Evolutionary conservation across 2,329 filamentous ascomycete genomes (phyloP), one percentile per base, ranked within the genome.

Genomic region (Diaporthe batatas): DNA sequence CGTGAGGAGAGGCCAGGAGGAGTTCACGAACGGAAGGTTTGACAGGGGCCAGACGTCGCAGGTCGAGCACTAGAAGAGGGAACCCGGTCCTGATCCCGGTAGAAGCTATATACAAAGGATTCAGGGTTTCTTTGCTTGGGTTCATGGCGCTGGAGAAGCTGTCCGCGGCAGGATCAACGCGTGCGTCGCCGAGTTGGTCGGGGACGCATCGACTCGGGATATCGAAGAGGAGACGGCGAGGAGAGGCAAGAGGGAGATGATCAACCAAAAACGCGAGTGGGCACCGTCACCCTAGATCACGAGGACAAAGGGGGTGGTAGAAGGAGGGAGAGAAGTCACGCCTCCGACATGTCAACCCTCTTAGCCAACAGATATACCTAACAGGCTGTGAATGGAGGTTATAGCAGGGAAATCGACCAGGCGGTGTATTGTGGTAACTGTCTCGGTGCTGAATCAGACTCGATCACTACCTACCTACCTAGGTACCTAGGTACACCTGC

Each of bases 61-160:
- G 14, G 49, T 59, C 29, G 44, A 53, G 10, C 68, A 51, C n/a
- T 70, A 70, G 55, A 62, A 54, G 34, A 54, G 55, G 68, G 55
- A 42, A 18, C 68, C 55, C n/a, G 68, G 55, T 6, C 55, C 68
- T 12, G 68, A 54, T 7, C 32, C 21, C 29, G 47, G 44, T 34
- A 55, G 68, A n/a, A 44, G 29, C 44, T 23, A 34, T 18, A 44
- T 3, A 32, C 34, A 54, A 34, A 53, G 54, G 49, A 47, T 34
- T 8, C 10, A 8, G 21, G 68, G 68, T 1, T 21, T 62, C 23
- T 44, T 34, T 44, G 68, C 55, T 11, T 70, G 47, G 55, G 68
- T 18, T 1, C 47, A 70, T 5, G 68, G 55, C 2, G 34, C 55
- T 25, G 68, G 68, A 12, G 68, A 70, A 18, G 12, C 32, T 4